Evolutionary conservation across 768 basidiomycete genomes (phyloP).

Genomic region (Pholiota microspora): DNA sequence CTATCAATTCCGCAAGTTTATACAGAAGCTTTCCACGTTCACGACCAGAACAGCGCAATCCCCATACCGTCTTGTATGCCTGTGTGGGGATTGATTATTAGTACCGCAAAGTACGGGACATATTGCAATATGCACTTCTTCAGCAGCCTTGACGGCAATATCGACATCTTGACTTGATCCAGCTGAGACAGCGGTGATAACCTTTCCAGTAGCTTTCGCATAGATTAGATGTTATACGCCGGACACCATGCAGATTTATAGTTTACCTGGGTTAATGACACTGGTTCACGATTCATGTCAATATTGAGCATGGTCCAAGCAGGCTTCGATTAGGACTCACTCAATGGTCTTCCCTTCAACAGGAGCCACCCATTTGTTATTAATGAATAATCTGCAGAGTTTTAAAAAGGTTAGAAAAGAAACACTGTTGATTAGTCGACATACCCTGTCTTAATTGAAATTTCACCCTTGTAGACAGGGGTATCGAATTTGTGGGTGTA

Average conservation of each 20-base stretch:
- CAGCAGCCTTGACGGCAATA: slow-evolving; percentile 65
- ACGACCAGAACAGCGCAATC: slow-evolving; percentile 52
- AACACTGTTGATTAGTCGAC: neutral
- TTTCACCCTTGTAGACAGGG: slow-evolving; percentile 50
- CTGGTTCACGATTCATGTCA: too few relatives aligned
- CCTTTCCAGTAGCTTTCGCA: slow-evolving; percentile 56
- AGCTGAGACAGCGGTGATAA: slow-evolving; percentile 54
- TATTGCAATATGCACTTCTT: slow-evolving; percentile 26
- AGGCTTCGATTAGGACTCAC: too few relatives aligned
- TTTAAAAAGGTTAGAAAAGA: neutral
- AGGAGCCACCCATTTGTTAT: slow-evolving; percentile 65
- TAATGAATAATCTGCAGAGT: slow-evolving; percentile 60
- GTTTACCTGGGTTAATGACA: slow-evolving; percentile 55
- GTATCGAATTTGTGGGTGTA: slow-evolving; percentile 52
- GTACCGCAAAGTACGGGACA: neutral
- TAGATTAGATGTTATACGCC: slow-evolving; percentile 32
- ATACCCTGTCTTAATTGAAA: slow-evolving; percentile 54
- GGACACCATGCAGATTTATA: neutral
- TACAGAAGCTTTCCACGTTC: slow-evolving; percentile 53
- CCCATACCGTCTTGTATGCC: slow-evolving; percentile 63
- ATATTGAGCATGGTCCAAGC: too few relatives aligned
- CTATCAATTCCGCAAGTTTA: slow-evolving; percentile 66
- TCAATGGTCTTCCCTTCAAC: slow-evolving; percentile 59
- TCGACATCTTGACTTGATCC: slow-evolving; percentile 75
- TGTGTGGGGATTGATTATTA: neutral